Percentiles rank a stretch among this genome's conserved stretches.
Evolutionary conservation across 495 filamentous ascomycete genomes (phyloP).

Genomic region (Ascobolus immersus): DNA sequence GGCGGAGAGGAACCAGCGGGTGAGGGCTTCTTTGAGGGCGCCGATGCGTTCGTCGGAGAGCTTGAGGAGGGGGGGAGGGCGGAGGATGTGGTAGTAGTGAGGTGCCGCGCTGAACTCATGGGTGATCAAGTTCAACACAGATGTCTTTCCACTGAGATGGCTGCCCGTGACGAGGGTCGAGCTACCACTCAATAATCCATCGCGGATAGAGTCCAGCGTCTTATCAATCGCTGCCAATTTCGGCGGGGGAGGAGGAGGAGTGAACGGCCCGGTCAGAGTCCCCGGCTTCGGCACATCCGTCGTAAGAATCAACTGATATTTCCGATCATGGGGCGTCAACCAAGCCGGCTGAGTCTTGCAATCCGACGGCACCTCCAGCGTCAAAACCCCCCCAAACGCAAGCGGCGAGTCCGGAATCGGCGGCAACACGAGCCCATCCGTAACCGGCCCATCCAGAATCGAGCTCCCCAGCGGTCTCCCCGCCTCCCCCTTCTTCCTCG

Average conservation of each 20-base stretch:
- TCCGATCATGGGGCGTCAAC: no score
- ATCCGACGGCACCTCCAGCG: conserved; percentile 18
- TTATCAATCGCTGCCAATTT: no score
- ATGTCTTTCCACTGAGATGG: conserved; percentile 70
- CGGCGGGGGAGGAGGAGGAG: no score
- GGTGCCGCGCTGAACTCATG: conserved; percentile 12
- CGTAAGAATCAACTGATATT: no score
- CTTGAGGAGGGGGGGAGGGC: conserved; percentile 13
- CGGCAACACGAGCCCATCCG: conserved; percentile 58
- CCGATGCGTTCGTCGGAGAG: conserved; percentile 69
- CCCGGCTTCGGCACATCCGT: no score
- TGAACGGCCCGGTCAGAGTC: no score
- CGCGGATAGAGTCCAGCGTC: no score
- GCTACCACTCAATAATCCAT: no score
- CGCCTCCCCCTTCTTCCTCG: conserved; percentile 19
- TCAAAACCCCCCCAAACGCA: conserved; percentile 10
- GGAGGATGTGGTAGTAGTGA: conserved; percentile 12
- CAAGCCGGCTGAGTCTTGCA: no score
- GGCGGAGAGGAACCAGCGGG: conserved; percentile 59
- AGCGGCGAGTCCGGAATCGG: conserved; percentile 16
- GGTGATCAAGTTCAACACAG: conserved; percentile 30
- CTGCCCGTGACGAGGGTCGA: conserved; percentile 75
- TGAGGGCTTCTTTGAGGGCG: conserved; percentile 69
- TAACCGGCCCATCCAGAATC: conserved; percentile 63
- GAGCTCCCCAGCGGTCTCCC: conserved; percentile 24